Conservation (phyloP, 345 rosid species). For the Viola odorata region DNA sequence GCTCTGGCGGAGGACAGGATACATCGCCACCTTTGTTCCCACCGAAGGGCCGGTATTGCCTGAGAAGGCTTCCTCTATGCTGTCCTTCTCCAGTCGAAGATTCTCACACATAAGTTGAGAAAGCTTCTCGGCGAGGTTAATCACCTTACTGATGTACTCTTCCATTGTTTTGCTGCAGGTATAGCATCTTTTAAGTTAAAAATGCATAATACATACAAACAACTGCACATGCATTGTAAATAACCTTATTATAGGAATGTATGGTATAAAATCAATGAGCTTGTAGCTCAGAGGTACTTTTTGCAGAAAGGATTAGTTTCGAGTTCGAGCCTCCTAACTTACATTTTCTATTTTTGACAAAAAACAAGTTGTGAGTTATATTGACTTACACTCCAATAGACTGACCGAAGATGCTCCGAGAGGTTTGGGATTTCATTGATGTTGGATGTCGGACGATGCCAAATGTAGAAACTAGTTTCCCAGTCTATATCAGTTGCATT, state of each 20-base stretch:
- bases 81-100: slow-evolving; percentile 53
- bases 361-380: too few relatives aligned
- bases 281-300: too few relatives aligned
- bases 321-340: too few relatives aligned
- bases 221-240: too few relatives aligned
- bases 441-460: slow-evolving; percentile 66
- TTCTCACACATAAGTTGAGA: slow-evolving; percentile 72
- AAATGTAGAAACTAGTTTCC: slow-evolving; percentile 80
- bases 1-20: slow-evolving; percentile 77
- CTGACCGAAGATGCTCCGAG: slow-evolving; percentile 59
- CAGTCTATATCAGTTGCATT: slow-evolving; percentile 52
- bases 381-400: too few relatives aligned
- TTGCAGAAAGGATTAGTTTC: too few relatives aligned
- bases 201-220: not conserved
- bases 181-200: not conserved
- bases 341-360: too few relatives aligned
- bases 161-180: slow-evolving; percentile 63
- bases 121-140: slow-evolving; percentile 57
- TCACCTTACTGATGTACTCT: slow-evolving; percentile 55
- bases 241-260: too few relatives aligned
- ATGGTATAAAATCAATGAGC: too few relatives aligned
- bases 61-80: slow-evolving; percentile 49
- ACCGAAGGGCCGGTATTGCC: slow-evolving; percentile 67
- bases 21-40: slow-evolving; percentile 85
- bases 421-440: slow-evolving; percentile 46